Conservation (phyloP, 108 stramenopile genomes). For the Poteriospumella lacustris region DNA sequence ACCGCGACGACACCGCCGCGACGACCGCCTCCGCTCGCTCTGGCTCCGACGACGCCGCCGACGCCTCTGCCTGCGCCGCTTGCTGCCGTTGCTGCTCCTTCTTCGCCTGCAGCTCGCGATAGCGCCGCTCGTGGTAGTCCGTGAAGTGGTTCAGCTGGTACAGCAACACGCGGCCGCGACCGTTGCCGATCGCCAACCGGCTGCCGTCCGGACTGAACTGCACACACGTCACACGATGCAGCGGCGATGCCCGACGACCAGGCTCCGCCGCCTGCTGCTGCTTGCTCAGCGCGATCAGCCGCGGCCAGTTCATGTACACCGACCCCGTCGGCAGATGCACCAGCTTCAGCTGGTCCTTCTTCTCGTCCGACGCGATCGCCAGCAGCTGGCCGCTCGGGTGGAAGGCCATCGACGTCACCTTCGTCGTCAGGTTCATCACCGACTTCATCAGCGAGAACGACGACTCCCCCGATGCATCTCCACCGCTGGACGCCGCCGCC, state of each 20-base stretch:
- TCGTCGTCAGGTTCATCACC: constrained; percentile 86
- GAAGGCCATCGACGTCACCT: constrained; percentile 69
- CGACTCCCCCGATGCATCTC: too few species aligned
- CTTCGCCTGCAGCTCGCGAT: not conserved
- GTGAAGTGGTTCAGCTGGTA: constrained; percentile 61
- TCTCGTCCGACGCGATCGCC: constrained; percentile 75
- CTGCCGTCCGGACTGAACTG: constrained; percentile 84
- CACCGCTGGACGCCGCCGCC: too few species aligned
- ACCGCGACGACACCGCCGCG: too few species aligned
- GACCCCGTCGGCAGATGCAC: constrained; percentile 78
- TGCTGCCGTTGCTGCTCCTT: too few species aligned
- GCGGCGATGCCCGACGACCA: too few species aligned
- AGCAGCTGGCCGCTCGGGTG: constrained; percentile 83
- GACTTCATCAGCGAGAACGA: constrained; percentile 63
- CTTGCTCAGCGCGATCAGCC: too few species aligned
- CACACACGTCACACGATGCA: constrained; percentile 78
- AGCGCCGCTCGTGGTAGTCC: not conserved
- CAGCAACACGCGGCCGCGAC: constrained; percentile 84
- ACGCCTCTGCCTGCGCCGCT: too few species aligned
- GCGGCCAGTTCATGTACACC: constrained; percentile 97
- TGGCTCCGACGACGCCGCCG: too few species aligned
- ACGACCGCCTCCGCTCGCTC: too few species aligned
- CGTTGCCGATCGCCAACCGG: constrained; percentile 84
- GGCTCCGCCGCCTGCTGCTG: constrained; percentile 59
- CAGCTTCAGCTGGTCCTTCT: constrained; percentile 74